Evolutionary conservation across 2,329 filamentous ascomycete species (phyloP).

Genomic region (Aspergillus pseudonomiae): DNA sequence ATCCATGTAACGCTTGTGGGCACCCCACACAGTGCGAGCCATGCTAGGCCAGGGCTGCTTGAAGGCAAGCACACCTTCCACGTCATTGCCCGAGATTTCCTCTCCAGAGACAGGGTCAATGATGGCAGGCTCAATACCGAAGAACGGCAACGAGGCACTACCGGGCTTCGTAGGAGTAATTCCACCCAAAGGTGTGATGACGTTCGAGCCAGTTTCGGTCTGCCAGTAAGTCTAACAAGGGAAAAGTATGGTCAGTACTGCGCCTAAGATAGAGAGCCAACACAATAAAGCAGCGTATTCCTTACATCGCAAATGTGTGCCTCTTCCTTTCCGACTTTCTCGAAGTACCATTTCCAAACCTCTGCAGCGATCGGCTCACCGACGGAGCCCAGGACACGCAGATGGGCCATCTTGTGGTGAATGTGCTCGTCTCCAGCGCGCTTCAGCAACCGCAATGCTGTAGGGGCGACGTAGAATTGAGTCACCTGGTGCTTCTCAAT

Average conservation of each 20-base stretch:
- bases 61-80: constrained; percentile 94
- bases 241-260: constrained; percentile 11
- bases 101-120: constrained; percentile 94
- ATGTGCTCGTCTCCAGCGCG: constrained; percentile 93
- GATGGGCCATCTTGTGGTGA: constrained; percentile 82
- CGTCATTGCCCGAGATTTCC: constrained; percentile 92
- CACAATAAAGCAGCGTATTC: constrained; percentile 28
- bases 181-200: constrained; percentile 90
- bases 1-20: constrained; percentile 98
- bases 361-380: constrained; percentile 97
- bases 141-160: constrained; percentile 94
- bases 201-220: constrained; percentile 96
- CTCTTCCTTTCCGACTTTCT: constrained; percentile 89
- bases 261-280: not conserved
- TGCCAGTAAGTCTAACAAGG: constrained; percentile 97
- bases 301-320: constrained; percentile 92
- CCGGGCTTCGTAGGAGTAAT: constrained; percentile 96
- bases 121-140: constrained; percentile 95
- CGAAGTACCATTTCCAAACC: constrained; percentile 99
- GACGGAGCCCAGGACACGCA: constrained; percentile 90
- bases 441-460: constrained; percentile 89
- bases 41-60: constrained; percentile 99
- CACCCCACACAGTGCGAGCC: constrained; percentile 96
- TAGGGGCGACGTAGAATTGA: constrained; percentile 98
- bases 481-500: constrained; percentile 94